Base-by-base conservation (phyloP, 352 stramenopile genomes). In the Phytopythium vexans region DNA sequence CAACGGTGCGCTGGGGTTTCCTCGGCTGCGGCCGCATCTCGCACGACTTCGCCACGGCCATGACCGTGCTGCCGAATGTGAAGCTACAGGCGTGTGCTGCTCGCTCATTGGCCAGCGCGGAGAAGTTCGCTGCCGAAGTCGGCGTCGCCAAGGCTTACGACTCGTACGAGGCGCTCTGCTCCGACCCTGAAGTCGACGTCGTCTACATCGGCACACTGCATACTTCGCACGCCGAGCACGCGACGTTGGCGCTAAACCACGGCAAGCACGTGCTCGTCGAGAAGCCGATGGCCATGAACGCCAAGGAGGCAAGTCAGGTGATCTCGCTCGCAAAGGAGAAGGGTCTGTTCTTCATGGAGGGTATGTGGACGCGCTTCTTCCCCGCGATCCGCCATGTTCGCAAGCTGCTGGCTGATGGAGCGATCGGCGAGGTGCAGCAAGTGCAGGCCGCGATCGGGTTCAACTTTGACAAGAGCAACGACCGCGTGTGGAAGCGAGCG, bases 141-240 rank as follows among this genome's bases (percentile, higher is more conserved):
- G 64, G 65, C 11, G 74, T 95, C 62, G 49, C 71, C 9, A 69
- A 43, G 0, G 68, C 75, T 1, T 93, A 96, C 62, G 88, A 77
- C 16, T 89, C 74, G 41, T 98, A 98, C 66, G 78, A 95, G 37
- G 71, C 85, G 52, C 71, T 98, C 16, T 73, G 77, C 27, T 37
- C 64, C 3, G 90, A 98, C 65, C 27, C 75, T 0, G 54, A 86
- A 5, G 79, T 97, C 5, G 86, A 97, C 43, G 84, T 97, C 48
- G 77, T 97, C n/a, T 98, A 98, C 72, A 81, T 98, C 42, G 91
- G 87, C 36, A 97, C 92, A 43, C 56, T 98, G 14, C 88, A 98
- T 66, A 76, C 82, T 8, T 82, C 80, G 54, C 89, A 97, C 60
- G 84, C 80, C 49, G 67, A 80, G 32, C 81, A 94, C 56, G 74